Evolutionary conservation across 106 monocot genomes (phyloP), one percentile per base, ranked within the genome.

Genomic region (Phalaenopsis equestris): DNA sequence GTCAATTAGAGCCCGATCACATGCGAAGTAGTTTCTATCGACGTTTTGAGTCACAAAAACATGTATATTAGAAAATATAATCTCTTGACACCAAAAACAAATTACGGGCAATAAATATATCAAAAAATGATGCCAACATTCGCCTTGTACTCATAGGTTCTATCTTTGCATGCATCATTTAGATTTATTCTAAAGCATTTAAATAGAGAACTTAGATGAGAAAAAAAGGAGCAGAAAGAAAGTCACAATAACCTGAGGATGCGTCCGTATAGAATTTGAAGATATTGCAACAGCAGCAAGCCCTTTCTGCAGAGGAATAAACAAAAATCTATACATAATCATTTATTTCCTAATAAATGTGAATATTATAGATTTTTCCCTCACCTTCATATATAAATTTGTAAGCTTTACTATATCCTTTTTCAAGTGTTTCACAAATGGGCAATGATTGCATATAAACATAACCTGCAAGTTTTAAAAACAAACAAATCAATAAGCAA

Each of bases 381-480:
- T 18, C 81, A 92, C 98, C 86, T 77, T 73, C 91, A 91, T 92
- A 78, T 94, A 94, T 85, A 93, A 88, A 73, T 86, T 89, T 17
- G 94, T 82, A 79, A 99, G 94, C 80, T 91, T 99, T 42, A 84
- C 87, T 42, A 94, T 91, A 78, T 91, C 91, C 52, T 91, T 99
- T 78, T 99, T 94, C 81, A 99, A 83, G 82, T 94, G 94, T 75
- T 81, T 91, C 52, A 99, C 98, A 83, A 98, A 94, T 30, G 98
- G 98, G 72, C 98, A 99, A 78, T 99, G 98, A 67, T 98, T 99
- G 85, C 98, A 99, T 37, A 99, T 85, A 83, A 99, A 94, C 94
- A 99, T 94, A 56, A 99, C 98, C 94, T 99, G 89, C 84, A 86
- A 67, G 48, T 88, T 70, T 70, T 56, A 39, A 61, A 56, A 41